Evolutionary conservation across 83 land plant species (phyloP).

Genomic region (Diphasiastrum complanatum): DNA sequence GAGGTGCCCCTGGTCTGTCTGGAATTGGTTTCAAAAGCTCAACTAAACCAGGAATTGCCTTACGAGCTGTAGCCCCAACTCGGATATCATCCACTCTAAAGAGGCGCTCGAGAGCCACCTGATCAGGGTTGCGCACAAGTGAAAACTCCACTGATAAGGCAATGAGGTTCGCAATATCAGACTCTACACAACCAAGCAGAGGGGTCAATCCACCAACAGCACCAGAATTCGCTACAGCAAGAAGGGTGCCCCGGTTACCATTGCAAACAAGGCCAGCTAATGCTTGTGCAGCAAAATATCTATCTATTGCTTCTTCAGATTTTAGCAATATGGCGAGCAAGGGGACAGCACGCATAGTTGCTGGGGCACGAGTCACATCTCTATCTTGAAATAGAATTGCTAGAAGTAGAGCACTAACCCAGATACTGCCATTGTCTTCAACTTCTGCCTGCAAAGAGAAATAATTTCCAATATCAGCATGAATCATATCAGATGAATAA

Average conservation of each 20-base stretch:
- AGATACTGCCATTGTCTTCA: constrained; percentile 16
- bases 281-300: constrained; percentile 15
- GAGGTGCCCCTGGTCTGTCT: constrained; percentile 15
- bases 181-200: constrained; percentile 11
- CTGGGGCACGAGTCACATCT: constrained; percentile 21
- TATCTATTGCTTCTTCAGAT: constrained; percentile 15
- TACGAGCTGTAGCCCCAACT: constrained; percentile 14
- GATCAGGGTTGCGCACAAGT: constrained; percentile 12
- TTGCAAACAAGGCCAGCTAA: constrained; percentile 10
- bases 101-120: constrained; percentile 10
- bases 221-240: constrained; percentile 14
- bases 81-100: constrained; percentile 7
- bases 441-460: constrained; percentile 15
- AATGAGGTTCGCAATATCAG: constrained; percentile 9
- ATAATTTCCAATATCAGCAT: neutral
- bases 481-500: neutral
- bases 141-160: constrained; percentile 10
- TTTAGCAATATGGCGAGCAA: constrained; percentile 6
- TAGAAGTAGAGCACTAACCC: constrained; percentile 21
- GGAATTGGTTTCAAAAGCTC: constrained; percentile 13
- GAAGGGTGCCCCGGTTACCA: constrained; percentile 10
- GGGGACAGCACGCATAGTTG: constrained; percentile 15
- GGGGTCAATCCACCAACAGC: constrained; percentile 7
- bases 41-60: constrained; percentile 10
- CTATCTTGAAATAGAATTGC: constrained; percentile 22